A percentile compares a stretch with the other conserved stretches of the same genome.
Evolutionary conservation across 2,329 filamentous ascomycete species (phyloP).

Genomic region (Tolypocladium cylindrosporum): DNA sequence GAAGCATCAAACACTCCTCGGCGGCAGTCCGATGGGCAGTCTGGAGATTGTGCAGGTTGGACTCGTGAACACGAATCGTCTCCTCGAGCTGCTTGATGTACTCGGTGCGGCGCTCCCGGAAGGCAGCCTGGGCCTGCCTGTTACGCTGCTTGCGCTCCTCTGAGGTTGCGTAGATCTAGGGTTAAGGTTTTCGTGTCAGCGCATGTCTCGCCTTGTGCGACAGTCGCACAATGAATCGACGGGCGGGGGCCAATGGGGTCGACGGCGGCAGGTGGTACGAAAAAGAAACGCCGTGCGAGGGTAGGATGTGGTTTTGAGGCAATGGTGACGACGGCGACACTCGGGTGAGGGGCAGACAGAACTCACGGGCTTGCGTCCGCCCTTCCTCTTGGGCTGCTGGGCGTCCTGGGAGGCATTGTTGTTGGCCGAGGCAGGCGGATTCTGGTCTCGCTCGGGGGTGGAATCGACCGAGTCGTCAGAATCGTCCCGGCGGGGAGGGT

Average conservation of each 20-base stretch:
- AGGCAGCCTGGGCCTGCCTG: slow-evolving; percentile 91
- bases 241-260: not conserved
- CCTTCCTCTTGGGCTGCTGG: slow-evolving; percentile 84
- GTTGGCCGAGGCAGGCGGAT: slow-evolving; percentile 20
- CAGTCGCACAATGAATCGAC: not conserved
- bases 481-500: slow-evolving; percentile 39
- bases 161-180: slow-evolving; percentile 92
- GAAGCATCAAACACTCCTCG: slow-evolving; percentile 94
- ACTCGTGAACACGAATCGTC: slow-evolving; percentile 94
- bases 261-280: not conserved
- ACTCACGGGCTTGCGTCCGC: slow-evolving; percentile 93
- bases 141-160: slow-evolving; percentile 98
- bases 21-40: slow-evolving; percentile 89
- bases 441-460: slow-evolving; percentile 46
- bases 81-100: slow-evolving; percentile 99
- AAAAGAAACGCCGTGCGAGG: not conserved
- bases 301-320: not conserved
- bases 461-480: slow-evolving; percentile 53
- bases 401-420: slow-evolving; percentile 35
- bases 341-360: not conserved
- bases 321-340: not conserved
- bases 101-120: slow-evolving; percentile 91
- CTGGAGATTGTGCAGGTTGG: slow-evolving; percentile 84
- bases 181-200: slow-evolving; percentile 4
- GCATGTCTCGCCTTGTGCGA: slow-evolving; percentile 1